Evolutionary conservation across 495 filamentous ascomycete species (phyloP), one percentile per base, ranked within the genome.

Genomic region (Xylaria bambusicola): DNA sequence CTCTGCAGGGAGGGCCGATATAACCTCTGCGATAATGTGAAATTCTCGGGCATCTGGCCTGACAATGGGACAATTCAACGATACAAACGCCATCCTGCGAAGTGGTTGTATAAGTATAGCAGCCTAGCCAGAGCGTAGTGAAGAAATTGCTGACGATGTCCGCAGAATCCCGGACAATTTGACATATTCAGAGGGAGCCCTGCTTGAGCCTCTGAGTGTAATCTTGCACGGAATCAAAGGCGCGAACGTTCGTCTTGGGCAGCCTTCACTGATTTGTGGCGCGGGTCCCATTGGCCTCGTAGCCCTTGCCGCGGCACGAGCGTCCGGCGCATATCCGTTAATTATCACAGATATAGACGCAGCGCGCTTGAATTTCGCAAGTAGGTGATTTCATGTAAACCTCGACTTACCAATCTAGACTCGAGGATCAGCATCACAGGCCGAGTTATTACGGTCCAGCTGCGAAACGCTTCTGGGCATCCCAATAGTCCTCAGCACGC

Each of bases 291-390:
- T 82, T 59, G 79, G 79, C 10, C 72, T 82, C 0, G 74, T 82
- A 27, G 73, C 79, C 10, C 69, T 82, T 7, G 72, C 77, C 2
- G 74, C 71, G 1, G 84, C 83, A 6, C 72, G 81, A 27, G 86
- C 84, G 3, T 84, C 82, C 9, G 86, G 86, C 4, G 84, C 86
- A 9, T 79, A 87, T 64, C 85, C 85, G 0, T 65, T 89, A 45
- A 82, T 87, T 5, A 81, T 88, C 42, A 87, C 84, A 0, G 85
- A 89, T 61, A 64, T 89, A 7, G 82, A 88, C 27, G 70, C 74
- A 8, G 60, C 69, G 15, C 77, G 85, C 6, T 73, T 88, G 4
- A 71, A 76, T 0, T 88, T 89, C 62, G 84, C 84, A 0, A 80
- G 75, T 60, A 47, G 47, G 57, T 60, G 5, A 31, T 38, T 17